A percentile compares a stretch with the other conserved stretches of the same genome.
These are phyloP conservation scores for Pichia sp. DNA, from an alignment of 1,139 yeast genomes.

Conservation along the genomic window DNA sequence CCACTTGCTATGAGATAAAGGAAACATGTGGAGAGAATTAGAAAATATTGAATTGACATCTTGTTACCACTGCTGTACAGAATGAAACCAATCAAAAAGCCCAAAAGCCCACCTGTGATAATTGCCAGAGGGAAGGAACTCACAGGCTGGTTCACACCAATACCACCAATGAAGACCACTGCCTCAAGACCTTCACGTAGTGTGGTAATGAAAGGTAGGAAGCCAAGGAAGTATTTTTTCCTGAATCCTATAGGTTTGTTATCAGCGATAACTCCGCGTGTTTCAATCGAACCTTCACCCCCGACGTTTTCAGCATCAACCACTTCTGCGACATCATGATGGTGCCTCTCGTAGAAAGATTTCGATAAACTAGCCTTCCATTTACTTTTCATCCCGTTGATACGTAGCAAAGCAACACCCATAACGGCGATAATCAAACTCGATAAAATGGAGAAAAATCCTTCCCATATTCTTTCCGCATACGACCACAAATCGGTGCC, in stretches of 20 bases:
- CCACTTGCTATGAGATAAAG: conserved; percentile 86
- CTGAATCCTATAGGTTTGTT: conserved; percentile 28
- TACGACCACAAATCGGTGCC: conserved; percentile 77
- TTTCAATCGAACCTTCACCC: background rate
- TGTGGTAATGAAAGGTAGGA: conserved; percentile 75
- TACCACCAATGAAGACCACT: conserved; percentile 85
- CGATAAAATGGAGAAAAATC: conserved; percentile 73
- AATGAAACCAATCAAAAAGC: conserved; percentile 54
- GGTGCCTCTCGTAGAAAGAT: background rate
- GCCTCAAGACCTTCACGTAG: conserved; percentile 91
- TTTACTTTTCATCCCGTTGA: conserved; percentile 79
- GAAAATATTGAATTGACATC: conserved; percentile 70
- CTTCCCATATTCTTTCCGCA: conserved; percentile 90
- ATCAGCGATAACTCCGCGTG: conserved; percentile 6
- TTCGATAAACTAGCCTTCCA: conserved; percentile 62
- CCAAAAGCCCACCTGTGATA: conserved; percentile 59
- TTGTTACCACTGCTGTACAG: conserved; percentile 75
- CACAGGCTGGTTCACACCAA: conserved; percentile 71
- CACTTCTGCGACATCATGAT: conserved; percentile 9
- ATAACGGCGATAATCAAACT: conserved; percentile 74
- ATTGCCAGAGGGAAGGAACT: conserved; percentile 80
- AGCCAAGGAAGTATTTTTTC: conserved; percentile 65
- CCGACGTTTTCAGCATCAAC: background rate
- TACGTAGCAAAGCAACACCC: conserved; percentile 82
- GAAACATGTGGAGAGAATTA: conserved; percentile 77